A percentile compares a stretch with the other conserved stretches of the same genome.
Evolutionary conservation across 495 filamentous ascomycete species (phyloP).

Genomic region (Cercophora sp.): DNA sequence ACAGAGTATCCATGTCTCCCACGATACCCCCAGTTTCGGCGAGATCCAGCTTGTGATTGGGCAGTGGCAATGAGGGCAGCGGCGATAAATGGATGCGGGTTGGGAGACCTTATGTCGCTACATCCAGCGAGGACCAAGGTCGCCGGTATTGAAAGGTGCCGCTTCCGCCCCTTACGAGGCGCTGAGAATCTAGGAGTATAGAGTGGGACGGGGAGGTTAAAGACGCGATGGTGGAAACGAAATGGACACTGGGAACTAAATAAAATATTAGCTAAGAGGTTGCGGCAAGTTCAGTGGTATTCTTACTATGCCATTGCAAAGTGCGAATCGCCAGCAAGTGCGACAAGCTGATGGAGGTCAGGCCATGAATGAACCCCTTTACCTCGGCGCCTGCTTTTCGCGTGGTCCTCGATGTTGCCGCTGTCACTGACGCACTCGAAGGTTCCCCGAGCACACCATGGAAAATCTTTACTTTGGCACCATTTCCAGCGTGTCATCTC

Average conservation of each 20-base stretch:
- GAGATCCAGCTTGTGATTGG: conserved; percentile 9
- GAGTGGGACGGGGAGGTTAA: conserved; percentile 5
- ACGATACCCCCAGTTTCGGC: conserved; percentile 8
- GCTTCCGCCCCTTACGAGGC: conserved; percentile 6
- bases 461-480: background rate
- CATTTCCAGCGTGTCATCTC: conserved; percentile 1
- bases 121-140: conserved; percentile 6
- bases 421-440: background rate
- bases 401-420: conserved; percentile 4
- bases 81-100: conserved; percentile 8
- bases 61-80: conserved; percentile 7
- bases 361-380: conserved; percentile 5
- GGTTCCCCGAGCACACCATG: background rate
- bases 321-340: background rate
- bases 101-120: conserved; percentile 7
- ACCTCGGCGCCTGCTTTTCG: conserved; percentile 2
- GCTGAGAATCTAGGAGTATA: conserved; percentile 7
- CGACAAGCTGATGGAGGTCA: conserved; percentile 6
- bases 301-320: conserved; percentile 9
- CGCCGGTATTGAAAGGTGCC: conserved; percentile 5
- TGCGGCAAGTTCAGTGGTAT: background rate
- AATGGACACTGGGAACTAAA: conserved; percentile 5
- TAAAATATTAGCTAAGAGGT: conserved; percentile 4
- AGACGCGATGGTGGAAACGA: conserved; percentile 7
- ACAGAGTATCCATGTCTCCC: conserved; percentile 9